phyloP scores from a whole-genome alignment of 305 asterid genomes.

The Ruellia speciosa region DNA sequence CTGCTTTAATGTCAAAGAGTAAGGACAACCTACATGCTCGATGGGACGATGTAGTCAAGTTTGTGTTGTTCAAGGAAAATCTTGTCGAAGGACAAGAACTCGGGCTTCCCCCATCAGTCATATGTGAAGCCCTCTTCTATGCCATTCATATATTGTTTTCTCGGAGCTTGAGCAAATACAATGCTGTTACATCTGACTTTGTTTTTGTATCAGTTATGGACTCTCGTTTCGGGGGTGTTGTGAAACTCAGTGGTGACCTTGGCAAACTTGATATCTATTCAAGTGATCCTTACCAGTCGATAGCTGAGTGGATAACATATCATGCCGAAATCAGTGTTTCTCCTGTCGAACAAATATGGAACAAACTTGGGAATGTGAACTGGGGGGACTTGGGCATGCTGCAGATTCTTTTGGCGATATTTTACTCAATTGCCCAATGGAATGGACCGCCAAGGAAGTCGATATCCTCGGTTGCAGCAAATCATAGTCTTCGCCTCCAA shows the following conservation, averaged over 20 bases:
- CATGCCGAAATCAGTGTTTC: constrained; percentile 58
- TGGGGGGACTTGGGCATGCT: constrained; percentile 77
- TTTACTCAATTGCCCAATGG: constrained; percentile 56
- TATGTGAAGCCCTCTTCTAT: constrained; percentile 72
- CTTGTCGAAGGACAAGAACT: constrained; percentile 30
- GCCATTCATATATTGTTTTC: constrained; percentile 55
- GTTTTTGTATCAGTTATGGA: constrained; percentile 57
- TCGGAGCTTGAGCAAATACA: constrained; percentile 42
- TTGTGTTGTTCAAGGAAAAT: constrained; percentile 47
- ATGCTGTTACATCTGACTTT: constrained; percentile 32
- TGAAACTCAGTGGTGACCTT: constrained; percentile 63
- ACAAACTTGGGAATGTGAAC: constrained; percentile 75
- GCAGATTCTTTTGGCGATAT: constrained; percentile 56
- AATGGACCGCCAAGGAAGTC: constrained; percentile 73
- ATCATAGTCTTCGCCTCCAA: constrained; percentile 67
- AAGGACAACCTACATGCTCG: constrained; percentile 31
- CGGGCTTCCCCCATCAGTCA: constrained; percentile 31
- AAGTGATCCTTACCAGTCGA: constrained; percentile 48
- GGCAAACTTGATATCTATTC: constrained; percentile 56
- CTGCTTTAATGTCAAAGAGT: constrained; percentile 52
- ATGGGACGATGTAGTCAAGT: constrained; percentile 60
- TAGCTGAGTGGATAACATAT: constrained; percentile 60
- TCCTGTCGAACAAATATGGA: constrained; percentile 60
- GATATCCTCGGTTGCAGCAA: constrained; percentile 55
- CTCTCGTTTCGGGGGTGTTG: constrained; percentile 60